These are phyloP conservation scores for Cladorrhinum sp. DNA, from an alignment of 2,329 filamentous ascomycete genomes.

Conservation along the genomic window DNA sequence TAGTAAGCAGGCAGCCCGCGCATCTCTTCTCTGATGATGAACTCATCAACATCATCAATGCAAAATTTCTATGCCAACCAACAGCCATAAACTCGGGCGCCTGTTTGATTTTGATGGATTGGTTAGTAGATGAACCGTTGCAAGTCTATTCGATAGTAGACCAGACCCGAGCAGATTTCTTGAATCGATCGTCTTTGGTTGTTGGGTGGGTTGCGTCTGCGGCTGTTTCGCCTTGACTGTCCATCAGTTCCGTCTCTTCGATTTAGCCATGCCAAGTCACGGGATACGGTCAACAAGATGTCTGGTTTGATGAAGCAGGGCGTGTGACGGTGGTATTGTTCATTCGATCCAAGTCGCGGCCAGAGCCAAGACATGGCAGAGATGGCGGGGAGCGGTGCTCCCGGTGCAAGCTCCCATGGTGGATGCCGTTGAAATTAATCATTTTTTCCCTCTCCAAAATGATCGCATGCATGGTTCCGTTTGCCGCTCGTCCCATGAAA, in stretches of 20 bases:
- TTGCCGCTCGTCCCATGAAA: neutral
- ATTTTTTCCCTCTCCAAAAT: neutral
- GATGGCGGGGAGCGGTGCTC: neutral
- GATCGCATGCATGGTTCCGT: neutral
- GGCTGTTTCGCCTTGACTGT: conserved; percentile 13
- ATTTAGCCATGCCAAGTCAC: neutral
- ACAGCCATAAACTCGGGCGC: neutral
- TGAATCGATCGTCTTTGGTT: neutral
- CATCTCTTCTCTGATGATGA: neutral
- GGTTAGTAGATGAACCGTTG: neutral
- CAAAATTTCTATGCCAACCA: neutral
- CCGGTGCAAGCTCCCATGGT: neutral
- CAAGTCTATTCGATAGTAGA: neutral
- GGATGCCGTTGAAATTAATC: neutral
- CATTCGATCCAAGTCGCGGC: neutral
- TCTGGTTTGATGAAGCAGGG: neutral
- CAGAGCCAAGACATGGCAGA: neutral
- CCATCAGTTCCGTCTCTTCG: neutral
- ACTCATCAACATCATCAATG: neutral
- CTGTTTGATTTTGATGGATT: neutral
- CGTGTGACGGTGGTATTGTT: neutral
- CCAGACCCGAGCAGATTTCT: neutral
- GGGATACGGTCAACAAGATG: neutral
- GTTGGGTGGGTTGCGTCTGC: neutral
- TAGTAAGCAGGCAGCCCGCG: neutral